phyloP scores from a whole-genome alignment of 176 grass and related monocot species.

The Guadua angustifolia region DNA sequence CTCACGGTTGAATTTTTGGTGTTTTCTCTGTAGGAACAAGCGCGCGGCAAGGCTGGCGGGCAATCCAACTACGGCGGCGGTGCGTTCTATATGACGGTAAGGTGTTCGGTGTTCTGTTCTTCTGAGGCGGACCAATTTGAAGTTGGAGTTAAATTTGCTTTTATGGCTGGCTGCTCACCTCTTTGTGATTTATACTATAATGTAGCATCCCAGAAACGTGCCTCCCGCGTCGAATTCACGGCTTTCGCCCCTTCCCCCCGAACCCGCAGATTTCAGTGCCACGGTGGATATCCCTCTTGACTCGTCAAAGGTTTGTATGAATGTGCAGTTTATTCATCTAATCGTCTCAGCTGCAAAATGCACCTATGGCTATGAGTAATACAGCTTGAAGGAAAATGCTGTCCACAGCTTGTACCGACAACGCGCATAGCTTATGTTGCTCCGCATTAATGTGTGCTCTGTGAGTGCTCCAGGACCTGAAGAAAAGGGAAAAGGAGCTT shows the following conservation, averaged over 20 bases:
- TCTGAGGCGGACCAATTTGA: background rate
- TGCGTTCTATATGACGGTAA: constrained; percentile 65
- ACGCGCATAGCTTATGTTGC: background rate
- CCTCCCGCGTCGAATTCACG: constrained; percentile 72
- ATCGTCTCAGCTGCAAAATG: constrained; percentile 15
- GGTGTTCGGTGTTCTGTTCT: constrained; percentile 3
- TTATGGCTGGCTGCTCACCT: background rate
- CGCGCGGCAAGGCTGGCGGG: constrained; percentile 54
- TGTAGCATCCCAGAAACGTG: constrained; percentile 74
- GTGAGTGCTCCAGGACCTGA: constrained; percentile 67
- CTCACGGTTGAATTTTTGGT: background rate
- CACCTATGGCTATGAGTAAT: background rate
- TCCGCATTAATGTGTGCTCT: background rate
- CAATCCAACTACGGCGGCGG: constrained; percentile 66
- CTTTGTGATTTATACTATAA: constrained; percentile 1
- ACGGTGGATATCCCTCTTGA: constrained; percentile 90
- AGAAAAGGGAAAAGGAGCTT: constrained; percentile 90
- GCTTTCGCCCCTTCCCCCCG: constrained; percentile 84
- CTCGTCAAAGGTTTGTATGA: constrained; percentile 64
- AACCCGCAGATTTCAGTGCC: constrained; percentile 78
- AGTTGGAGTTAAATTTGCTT: background rate
- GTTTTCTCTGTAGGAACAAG: constrained; percentile 46
- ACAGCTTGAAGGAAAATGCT: background rate
- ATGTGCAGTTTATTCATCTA: background rate
- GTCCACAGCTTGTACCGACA: background rate